Evolutionary conservation across 495 filamentous ascomycete genomes (phyloP).

Genomic region (Neurospora pannonica): DNA sequence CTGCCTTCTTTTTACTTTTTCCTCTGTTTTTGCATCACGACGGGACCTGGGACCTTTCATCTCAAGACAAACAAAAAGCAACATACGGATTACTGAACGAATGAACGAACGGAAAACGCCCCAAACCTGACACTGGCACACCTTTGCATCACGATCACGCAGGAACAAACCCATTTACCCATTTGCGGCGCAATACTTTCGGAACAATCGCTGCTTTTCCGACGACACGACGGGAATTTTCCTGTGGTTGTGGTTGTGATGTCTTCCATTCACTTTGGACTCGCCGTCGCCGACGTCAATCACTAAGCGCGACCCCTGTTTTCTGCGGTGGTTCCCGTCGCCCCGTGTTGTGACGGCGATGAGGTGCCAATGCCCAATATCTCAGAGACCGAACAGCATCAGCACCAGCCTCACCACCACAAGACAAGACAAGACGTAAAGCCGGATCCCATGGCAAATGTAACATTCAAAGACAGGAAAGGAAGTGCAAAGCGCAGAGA

Average conservation of each 20-base stretch:
- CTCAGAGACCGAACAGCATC: not conserved
- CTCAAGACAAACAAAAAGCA: not conserved
- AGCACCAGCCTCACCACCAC: not conserved
- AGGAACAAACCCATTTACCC: not conserved
- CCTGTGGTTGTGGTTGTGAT: not conserved
- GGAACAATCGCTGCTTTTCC: not conserved
- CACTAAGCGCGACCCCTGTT: not conserved
- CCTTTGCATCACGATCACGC: not conserved
- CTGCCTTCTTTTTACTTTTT: not conserved
- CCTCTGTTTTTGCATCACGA: not conserved
- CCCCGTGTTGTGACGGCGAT: not conserved
- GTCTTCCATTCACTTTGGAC: not conserved
- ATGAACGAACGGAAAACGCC: not conserved
- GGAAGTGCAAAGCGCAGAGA: not conserved
- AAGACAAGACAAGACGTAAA: not conserved
- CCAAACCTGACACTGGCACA: not conserved
- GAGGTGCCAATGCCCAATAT: not conserved
- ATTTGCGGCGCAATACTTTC: not conserved
- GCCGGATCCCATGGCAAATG: not conserved
- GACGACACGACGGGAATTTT: not conserved
- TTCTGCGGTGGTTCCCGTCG: not conserved
- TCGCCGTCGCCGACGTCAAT: not conserved
- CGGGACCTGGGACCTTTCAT: not conserved
- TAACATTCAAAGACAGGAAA: not conserved
- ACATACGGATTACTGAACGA: not conserved